Base-by-base conservation (phyloP, 495 filamentous ascomycete species). In the Haplographium delicatum region DNA sequence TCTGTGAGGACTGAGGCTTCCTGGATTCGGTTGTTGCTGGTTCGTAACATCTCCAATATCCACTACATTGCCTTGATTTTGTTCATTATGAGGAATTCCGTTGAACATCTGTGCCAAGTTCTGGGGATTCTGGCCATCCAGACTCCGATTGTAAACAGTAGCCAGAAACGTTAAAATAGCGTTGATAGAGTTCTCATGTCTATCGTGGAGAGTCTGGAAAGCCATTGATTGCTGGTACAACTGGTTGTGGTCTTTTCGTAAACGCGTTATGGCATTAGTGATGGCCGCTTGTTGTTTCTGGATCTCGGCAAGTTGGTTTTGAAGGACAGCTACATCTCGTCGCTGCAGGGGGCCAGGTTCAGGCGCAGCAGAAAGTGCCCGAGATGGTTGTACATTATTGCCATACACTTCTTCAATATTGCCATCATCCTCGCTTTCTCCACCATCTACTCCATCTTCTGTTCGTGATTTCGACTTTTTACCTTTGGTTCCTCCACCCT, bases 171-270 rank as follows among this genome's bases (percentile, higher is more conserved):
- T 95, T 13, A 98, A 73, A 56, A 98, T 97, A 20, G 94, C 93
- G 59, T 96, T 97, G 63, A 98, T 98, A 8, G 90, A 96, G 59
- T 89, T 95, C 64, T 98, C 94, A 60, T 98, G 93, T 25, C 94
- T 84, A 43, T 91, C 89, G 60, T 98, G 93, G 62, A 93, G 79
- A 26, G 81, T 84, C 63, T 95, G 90, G 66, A 96, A 96, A 47
- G 86, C 84, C 35, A 85, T 75, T 0, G 91, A 89, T 65, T 97
- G 93, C 30, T 89, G 83, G 57, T 89, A 95, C 8, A 96, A 79
- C 50, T 91, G 83, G 50, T 86, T 81, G 66, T 97, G 90, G 55
- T 96, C 89, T 58, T 86, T 79, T 18, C 84, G 80, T 28, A 96
- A 70, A 53, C 86, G 83, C 33, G 70, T 74, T 42, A 98, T 88